Evolutionary conservation across 1,139 yeast species (phyloP).

Genomic region (Ashbya aceris): DNA sequence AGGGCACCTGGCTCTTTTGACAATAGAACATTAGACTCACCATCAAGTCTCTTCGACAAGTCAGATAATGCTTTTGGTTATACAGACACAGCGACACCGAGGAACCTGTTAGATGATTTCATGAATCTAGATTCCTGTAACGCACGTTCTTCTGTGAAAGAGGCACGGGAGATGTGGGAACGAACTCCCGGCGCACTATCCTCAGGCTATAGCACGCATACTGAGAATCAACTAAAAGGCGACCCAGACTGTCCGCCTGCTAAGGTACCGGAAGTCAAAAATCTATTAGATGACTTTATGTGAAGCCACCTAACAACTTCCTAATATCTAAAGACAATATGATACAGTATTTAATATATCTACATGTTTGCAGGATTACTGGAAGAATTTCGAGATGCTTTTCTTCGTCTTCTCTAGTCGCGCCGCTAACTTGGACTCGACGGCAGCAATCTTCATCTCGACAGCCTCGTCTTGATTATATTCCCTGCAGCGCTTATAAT

Average conservation of each 20-base stretch:
- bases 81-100: background rate
- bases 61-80: conserved; percentile 10
- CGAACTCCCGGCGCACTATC: no score
- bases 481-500: conserved; percentile 38
- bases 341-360: no score
- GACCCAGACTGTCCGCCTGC: background rate
- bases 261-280: conserved; percentile 14
- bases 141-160: no score
- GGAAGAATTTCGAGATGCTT: conserved; percentile 51
- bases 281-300: conserved; percentile 26
- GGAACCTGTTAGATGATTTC: conserved; percentile 8
- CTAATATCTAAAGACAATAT: no score
- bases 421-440: conserved; percentile 34
- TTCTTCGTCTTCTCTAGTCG: conserved; percentile 43
- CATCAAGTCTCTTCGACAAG: conserved; percentile 23
- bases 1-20: background rate
- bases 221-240: no score
- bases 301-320: conserved; percentile 5
- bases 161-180: no score
- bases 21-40: background rate
- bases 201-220: no score
- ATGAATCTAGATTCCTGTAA: background rate
- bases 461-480: conserved; percentile 46
- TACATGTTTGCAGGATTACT: conserved; percentile 7
- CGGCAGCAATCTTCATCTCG: conserved; percentile 34